A percentile compares a stretch with the other conserved stretches of the same genome.
Conservation (phyloP, 2,329 filamentous ascomycete genomes). For the Talaromyces pinophilus region DNA sequence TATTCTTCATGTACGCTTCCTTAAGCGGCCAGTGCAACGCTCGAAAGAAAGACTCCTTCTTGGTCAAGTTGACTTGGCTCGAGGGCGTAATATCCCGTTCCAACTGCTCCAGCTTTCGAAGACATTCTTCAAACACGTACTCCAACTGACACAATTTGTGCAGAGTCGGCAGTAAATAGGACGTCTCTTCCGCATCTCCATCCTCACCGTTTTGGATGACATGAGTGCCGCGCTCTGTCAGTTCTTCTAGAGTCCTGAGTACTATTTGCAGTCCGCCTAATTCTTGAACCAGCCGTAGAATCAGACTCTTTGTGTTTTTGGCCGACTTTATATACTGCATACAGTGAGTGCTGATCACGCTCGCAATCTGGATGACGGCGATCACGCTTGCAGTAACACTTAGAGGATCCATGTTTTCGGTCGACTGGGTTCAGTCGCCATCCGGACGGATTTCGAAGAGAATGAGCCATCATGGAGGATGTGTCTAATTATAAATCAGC, state of each 20-base stretch:
- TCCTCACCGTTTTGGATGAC: background rate
- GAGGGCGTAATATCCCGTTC: slow-evolving; percentile 15
- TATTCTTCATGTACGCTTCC: slow-evolving; percentile 12
- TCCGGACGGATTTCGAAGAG: background rate
- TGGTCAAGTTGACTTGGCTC: slow-evolving; percentile 1
- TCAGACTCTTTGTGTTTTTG: slow-evolving; percentile 12
- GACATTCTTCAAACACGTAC: slow-evolving; percentile 19
- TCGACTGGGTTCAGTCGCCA: background rate
- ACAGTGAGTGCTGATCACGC: slow-evolving; percentile 15
- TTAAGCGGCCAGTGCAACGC: slow-evolving; percentile 21
- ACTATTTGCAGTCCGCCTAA: slow-evolving; percentile 22
- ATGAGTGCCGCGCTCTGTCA: slow-evolving; percentile 12
- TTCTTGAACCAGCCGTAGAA: slow-evolving; percentile 18
- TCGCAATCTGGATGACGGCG: slow-evolving; percentile 24
- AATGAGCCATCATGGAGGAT: background rate
- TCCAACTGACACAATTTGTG: slow-evolving; percentile 13
- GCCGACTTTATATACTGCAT: slow-evolving; percentile 21
- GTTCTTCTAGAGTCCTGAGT: slow-evolving; percentile 12
- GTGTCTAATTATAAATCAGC: background rate
- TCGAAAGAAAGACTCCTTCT: slow-evolving; percentile 6
- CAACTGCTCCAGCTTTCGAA: slow-evolving; percentile 9
- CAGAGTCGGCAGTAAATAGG: slow-evolving; percentile 16
- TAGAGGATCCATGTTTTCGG: slow-evolving; percentile 25
- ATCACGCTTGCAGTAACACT: slow-evolving; percentile 26
- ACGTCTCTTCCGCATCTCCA: background rate